These are phyloP conservation scores for Podospora pseudopauciseta DNA, from an alignment of 495 filamentous ascomycete species.

Conservation along the genomic window DNA sequence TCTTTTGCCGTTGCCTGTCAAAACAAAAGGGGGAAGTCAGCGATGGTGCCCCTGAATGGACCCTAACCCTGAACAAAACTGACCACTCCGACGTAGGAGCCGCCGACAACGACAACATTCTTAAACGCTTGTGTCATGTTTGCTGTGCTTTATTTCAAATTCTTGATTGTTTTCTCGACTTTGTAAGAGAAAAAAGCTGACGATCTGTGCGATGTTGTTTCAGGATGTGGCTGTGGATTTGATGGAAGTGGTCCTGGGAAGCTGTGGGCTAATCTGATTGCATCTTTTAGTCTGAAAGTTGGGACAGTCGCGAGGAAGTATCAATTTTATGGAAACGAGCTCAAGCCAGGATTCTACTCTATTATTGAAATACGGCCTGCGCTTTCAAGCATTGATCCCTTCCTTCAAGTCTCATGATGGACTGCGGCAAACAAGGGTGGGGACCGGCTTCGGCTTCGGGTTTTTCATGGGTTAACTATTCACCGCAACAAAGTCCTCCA, in stretches of 20 bases:
- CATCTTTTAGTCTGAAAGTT: background rate
- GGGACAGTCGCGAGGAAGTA: background rate
- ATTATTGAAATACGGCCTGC: background rate
- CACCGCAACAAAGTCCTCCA: background rate
- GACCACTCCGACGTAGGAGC: conserved; percentile 29
- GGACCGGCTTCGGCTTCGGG: background rate
- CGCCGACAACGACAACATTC: conserved; percentile 31
- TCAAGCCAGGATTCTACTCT: background rate
- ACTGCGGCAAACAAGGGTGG: background rate
- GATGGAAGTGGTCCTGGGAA: background rate
- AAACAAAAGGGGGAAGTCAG: background rate
- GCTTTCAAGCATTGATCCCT: background rate
- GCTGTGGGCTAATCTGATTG: background rate
- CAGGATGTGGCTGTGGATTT: background rate
- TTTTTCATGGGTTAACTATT: background rate
- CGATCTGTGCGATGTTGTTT: background rate
- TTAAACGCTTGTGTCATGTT: conserved; percentile 13
- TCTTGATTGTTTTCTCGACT: background rate
- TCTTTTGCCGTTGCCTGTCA: conserved; percentile 26
- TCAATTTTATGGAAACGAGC: background rate
- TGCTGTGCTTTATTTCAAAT: background rate
- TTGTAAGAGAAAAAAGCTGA: background rate
- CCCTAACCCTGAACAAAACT: conserved; percentile 4
- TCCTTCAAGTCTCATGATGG: background rate
- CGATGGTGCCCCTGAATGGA: background rate